phyloP scores from a whole-genome alignment of 768 basidiomycete genomes.

The Leccinum rimulosum region DNA sequence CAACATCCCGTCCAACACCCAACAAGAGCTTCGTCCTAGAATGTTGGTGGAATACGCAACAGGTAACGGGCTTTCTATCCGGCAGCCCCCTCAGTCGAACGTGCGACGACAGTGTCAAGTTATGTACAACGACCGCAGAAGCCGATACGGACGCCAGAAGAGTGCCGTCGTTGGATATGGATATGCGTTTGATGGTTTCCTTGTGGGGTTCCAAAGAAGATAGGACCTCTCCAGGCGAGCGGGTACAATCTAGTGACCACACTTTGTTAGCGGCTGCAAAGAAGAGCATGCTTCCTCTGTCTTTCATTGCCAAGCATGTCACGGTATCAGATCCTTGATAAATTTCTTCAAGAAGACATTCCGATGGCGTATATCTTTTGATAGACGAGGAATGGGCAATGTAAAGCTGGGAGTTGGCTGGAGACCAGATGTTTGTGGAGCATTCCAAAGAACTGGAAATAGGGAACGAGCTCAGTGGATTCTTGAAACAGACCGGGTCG shows the following conservation, averaged over 20 bases:
- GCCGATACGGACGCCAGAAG: constrained; percentile 57
- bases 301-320: constrained; percentile 33
- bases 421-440: constrained; percentile 46
- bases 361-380: constrained; percentile 50
- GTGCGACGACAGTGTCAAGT: constrained; percentile 53
- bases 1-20: constrained; percentile 47
- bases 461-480: constrained; percentile 39
- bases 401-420: constrained; percentile 54
- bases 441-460: constrained; percentile 34
- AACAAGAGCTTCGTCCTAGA: constrained; percentile 59
- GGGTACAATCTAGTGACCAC: constrained; percentile 48
- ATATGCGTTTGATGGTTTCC: constrained; percentile 46
- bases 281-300: constrained; percentile 42
- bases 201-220: constrained; percentile 56
- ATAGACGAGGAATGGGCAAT: constrained; percentile 48
- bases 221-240: constrained; percentile 36
- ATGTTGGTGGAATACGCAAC: constrained; percentile 64
- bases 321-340: constrained; percentile 32
- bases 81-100: constrained; percentile 55
- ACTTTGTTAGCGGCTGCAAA: constrained; percentile 47
- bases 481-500: constrained; percentile 48
- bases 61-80: constrained; percentile 36
- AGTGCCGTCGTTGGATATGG: constrained; percentile 56
- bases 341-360: constrained; percentile 44
- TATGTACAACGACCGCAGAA: constrained; percentile 55